These are phyloP conservation scores for Aphanomyces euteiches DNA, from an alignment of 352 stramenopile species.

Conservation along the genomic window DNA sequence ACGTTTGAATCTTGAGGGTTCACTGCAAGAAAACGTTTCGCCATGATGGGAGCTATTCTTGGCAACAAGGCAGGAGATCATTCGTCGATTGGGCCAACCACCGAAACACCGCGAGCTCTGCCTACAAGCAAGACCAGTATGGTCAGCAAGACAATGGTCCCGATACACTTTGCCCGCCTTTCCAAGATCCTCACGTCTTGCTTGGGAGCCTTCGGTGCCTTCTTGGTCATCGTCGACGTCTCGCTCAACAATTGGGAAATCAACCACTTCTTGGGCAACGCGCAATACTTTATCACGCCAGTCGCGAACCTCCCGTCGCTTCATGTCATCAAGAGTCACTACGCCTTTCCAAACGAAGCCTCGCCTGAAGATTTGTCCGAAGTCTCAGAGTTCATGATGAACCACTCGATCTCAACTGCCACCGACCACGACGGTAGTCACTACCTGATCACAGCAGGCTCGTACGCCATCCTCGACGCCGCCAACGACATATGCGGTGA, in stretches of 20 bases:
- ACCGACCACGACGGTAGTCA: not conserved
- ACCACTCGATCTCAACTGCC: not conserved
- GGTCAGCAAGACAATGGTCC: no score
- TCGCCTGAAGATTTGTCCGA: not conserved
- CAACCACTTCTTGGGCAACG: constrained; percentile 19
- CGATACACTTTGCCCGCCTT: no score
- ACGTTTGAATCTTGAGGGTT: no score
- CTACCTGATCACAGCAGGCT: constrained; percentile 9
- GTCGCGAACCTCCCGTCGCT: not conserved
- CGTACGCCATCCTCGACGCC: constrained; percentile 4
- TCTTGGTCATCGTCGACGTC: constrained; percentile 5
- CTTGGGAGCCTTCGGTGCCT: not conserved
- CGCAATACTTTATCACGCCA: constrained; percentile 8
- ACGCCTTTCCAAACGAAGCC: constrained; percentile 1
- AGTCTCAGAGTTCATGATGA: constrained; percentile 6
- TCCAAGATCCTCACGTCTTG: no score
- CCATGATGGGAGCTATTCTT: no score
- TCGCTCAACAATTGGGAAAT: constrained; percentile 27
- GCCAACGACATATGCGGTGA: not conserved
- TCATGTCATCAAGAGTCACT: not conserved
- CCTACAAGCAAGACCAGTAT: no score
- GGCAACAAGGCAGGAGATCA: no score
- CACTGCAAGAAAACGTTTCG: no score
- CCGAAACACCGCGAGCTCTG: no score
- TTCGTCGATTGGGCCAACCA: no score